Conservation (phyloP, 1,284 basidiomycete species). For the Ceratobasidium sp. region DNA sequence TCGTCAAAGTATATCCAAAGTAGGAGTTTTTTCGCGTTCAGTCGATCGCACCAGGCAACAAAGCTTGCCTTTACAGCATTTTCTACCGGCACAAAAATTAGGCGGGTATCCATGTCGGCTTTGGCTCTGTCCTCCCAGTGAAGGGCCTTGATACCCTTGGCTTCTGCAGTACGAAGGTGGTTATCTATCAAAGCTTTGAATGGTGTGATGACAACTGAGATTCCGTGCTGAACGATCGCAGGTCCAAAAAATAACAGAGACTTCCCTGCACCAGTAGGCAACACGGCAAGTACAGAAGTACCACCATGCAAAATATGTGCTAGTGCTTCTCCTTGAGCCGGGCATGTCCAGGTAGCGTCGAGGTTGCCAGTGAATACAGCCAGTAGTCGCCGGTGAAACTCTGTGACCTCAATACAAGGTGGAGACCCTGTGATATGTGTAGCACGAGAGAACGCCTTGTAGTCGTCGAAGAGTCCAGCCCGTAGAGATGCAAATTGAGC, state of each 20-base stretch:
- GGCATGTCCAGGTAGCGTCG: not conserved
- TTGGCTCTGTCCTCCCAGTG: not conserved
- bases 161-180: not conserved
- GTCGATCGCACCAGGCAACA: not conserved
- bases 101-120: not conserved
- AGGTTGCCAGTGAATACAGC: not conserved
- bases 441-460: too few relatives aligned
- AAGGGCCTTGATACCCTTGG: not conserved
- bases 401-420: too few relatives aligned
- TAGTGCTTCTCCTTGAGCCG: not conserved
- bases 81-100: not conserved
- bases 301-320: not conserved
- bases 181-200: not conserved
- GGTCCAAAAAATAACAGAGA: not conserved
- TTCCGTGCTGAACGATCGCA: not conserved
- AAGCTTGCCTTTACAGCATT: not conserved
- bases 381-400: not conserved
- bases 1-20: constrained; percentile 24
- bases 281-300: not conserved
- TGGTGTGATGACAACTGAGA: constrained; percentile 14
- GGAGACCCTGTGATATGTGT: too few relatives aligned
- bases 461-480: too few relatives aligned
- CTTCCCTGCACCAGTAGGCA: constrained; percentile 16
- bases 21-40: not conserved
- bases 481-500: too few relatives aligned